Percentiles rank a stretch among this genome's conserved stretches.
Conservation (phyloP, 306 rosid genomes). For the Glycine soja region DNA sequence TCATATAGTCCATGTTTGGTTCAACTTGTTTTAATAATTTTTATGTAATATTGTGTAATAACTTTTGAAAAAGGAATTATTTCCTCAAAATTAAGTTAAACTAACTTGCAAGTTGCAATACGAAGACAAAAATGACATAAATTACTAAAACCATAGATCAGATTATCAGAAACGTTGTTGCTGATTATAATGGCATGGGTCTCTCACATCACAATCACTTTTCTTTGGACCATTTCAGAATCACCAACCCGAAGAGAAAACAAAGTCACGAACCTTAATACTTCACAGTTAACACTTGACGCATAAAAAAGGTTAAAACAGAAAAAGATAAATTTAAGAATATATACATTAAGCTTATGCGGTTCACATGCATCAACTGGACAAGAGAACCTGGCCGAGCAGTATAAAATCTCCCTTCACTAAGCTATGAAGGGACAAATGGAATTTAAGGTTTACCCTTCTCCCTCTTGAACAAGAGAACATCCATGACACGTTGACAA, state of each 20-base stretch:
- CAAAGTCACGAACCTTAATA: not conserved
- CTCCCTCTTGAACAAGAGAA: slow-evolving; percentile 13
- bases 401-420: slow-evolving; percentile 19
- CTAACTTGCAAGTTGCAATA: too few species aligned
- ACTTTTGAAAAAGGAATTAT: too few species aligned
- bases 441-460: not conserved
- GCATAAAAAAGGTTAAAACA: not conserved
- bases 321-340: not conserved
- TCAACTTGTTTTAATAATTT: too few species aligned
- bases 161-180: not conserved
- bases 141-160: not conserved
- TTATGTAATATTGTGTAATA: too few species aligned
- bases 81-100: too few species aligned
- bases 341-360: not conserved
- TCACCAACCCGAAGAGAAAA: not conserved
- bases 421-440: not conserved
- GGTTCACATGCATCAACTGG: not conserved
- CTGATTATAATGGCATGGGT: not conserved
- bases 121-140: not conserved
- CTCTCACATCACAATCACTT: not conserved
- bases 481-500: slow-evolving; percentile 14
- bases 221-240: not conserved
- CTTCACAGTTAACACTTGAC: not conserved
- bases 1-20: too few species aligned
- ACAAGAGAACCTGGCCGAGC: not conserved